Evolutionary conservation across 106 monocot species (phyloP).

Genomic region (Allium fistulosum): DNA sequence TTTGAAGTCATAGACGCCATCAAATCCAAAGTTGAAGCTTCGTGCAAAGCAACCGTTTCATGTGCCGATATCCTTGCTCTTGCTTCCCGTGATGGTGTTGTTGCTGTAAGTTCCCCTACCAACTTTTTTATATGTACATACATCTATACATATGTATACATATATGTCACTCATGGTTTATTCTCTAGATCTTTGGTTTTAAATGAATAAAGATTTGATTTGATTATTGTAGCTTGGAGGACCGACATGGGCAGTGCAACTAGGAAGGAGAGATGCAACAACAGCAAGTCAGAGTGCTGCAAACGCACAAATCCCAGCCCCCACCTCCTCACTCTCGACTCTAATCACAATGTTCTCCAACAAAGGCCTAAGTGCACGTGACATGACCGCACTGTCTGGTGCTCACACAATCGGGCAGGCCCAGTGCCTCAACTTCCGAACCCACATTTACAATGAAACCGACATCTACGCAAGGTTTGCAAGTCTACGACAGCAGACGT

Average conservation of each 20-base stretch:
- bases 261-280: constrained; percentile 26
- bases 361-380: constrained; percentile 21
- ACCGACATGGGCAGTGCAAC: constrained; percentile 20
- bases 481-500: background rate
- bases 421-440: constrained; percentile 15
- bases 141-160: background rate
- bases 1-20: constrained; percentile 10
- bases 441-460: constrained; percentile 29
- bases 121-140: background rate
- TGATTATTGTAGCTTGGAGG: constrained; percentile 17
- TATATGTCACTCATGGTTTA: background rate
- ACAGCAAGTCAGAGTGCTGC: constrained; percentile 27
- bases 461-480: constrained; percentile 15
- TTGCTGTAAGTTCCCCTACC: background rate
- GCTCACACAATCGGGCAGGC: constrained; percentile 35
- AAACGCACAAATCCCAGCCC: constrained; percentile 18
- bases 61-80: constrained; percentile 12
- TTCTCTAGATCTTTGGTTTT: background rate
- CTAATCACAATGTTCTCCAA: constrained; percentile 16
- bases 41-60: background rate
- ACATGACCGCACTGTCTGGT: constrained; percentile 37
- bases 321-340: background rate
- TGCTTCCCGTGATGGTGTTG: background rate
- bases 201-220: background rate
- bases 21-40: background rate